A percentile compares a stretch with the other conserved stretches of the same genome.
phyloP scores from a whole-genome alignment of 1,139 yeast species.

The Suhomyces ambrosiae region DNA sequence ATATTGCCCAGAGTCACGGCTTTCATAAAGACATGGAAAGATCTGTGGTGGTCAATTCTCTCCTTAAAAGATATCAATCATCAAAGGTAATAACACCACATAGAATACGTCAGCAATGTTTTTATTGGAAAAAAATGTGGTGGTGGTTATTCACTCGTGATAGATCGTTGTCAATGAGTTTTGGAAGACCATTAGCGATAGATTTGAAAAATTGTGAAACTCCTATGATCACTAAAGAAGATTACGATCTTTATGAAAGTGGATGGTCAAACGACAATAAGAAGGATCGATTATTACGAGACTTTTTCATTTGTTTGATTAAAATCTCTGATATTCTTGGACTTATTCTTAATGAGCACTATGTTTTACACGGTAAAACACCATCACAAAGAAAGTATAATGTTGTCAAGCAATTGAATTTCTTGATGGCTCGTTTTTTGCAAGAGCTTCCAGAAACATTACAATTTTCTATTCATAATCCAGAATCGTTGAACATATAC shows the following conservation, averaged over 20 bases:
- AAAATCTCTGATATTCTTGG: slow-evolving; percentile 16
- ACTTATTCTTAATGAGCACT: slow-evolving; percentile 14
- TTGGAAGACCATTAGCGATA: slow-evolving; percentile 16
- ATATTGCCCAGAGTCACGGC: slow-evolving; percentile 14
- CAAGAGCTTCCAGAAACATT: slow-evolving; percentile 13
- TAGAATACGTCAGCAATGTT: slow-evolving; percentile 14
- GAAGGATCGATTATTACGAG: slow-evolving; percentile 11
- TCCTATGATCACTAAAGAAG: slow-evolving; percentile 12
- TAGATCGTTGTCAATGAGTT: slow-evolving; percentile 15
- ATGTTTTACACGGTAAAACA: slow-evolving; percentile 5
- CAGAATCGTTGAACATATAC: slow-evolving; percentile 12
- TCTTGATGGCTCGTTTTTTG: slow-evolving; percentile 16
- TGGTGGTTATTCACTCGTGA: slow-evolving; percentile 20
- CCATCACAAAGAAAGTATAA: slow-evolving; percentile 9
- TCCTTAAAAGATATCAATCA: slow-evolving; percentile 3
- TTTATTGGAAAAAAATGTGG: slow-evolving; percentile 14
- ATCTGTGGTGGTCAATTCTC: slow-evolving; percentile 2
- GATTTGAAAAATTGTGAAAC: slow-evolving; percentile 10
- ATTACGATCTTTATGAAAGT: slow-evolving; percentile 14
- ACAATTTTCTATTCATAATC: slow-evolving; percentile 12
- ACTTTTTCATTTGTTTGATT: slow-evolving; percentile 13
- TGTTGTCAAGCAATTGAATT: slow-evolving; percentile 17
- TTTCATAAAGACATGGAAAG: slow-evolving; percentile 14
- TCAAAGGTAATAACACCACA: slow-evolving; percentile 3
- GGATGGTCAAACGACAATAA: slow-evolving; percentile 7